Evolutionary conservation across 2,329 filamentous ascomycete genomes (phyloP).

Genomic region (Talaromyces verruculosus): DNA sequence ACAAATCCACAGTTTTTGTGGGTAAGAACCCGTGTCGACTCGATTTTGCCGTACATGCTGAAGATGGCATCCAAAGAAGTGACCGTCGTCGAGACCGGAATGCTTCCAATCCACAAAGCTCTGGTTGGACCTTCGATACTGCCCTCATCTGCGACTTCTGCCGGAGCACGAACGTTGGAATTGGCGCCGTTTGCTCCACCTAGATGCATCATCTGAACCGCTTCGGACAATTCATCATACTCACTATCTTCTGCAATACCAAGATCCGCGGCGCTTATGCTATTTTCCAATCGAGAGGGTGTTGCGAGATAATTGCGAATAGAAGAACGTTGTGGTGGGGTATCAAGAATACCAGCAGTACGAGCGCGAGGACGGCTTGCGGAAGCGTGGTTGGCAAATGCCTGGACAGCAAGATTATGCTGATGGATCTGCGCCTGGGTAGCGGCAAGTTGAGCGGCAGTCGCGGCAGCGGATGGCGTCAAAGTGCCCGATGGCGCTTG

Average conservation of each 20-base stretch:
- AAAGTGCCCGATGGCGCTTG: conserved; percentile 59
- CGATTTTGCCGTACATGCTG: conserved; percentile 84
- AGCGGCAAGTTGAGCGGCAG: conserved; percentile 58
- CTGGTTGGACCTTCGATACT: conserved; percentile 86
- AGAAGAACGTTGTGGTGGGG: conserved; percentile 63
- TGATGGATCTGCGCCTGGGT: conserved; percentile 73
- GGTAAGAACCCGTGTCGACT: conserved; percentile 88
- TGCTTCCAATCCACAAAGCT: conserved; percentile 94
- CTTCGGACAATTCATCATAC: conserved; percentile 76
- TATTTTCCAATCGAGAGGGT: conserved; percentile 72
- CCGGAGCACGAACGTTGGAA: conserved; percentile 61
- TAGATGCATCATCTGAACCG: conserved; percentile 77
- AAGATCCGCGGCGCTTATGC: conserved; percentile 73
- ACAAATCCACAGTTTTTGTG: conserved; percentile 99
- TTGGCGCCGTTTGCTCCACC: conserved; percentile 41
- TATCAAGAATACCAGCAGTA: conserved; percentile 88
- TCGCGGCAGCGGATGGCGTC: conserved; percentile 58
- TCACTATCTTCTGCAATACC: conserved; percentile 72
- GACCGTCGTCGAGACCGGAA: conserved; percentile 93
- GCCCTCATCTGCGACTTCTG: conserved; percentile 72
- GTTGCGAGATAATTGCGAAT: conserved; percentile 74
- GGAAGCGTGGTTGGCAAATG: conserved; percentile 81
- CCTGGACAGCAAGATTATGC: conserved; percentile 91
- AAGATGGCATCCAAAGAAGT: conserved; percentile 95
- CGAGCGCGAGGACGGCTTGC: conserved; percentile 81